Evolutionary conservation across 306 rosid species (phyloP).

Genomic region (Fagus crenata): DNA sequence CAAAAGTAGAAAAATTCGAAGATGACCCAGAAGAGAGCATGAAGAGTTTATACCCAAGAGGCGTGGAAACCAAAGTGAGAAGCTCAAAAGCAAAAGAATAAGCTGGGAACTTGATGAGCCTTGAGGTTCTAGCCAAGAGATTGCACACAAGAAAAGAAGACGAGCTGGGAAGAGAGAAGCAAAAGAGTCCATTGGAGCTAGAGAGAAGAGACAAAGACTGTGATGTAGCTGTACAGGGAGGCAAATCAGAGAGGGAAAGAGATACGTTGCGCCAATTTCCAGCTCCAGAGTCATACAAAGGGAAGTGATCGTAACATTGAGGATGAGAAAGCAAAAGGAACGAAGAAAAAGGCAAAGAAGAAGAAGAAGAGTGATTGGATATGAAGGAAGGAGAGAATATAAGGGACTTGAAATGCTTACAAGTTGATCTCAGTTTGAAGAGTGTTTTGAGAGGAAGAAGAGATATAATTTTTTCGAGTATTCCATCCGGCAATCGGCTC

Average conservation of each 20-base stretch:
- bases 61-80: slow-evolving; percentile 60
- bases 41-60: slow-evolving; percentile 58
- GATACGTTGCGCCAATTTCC: slow-evolving; percentile 63
- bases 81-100: slow-evolving; percentile 49
- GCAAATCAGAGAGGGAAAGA: slow-evolving; percentile 45
- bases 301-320: slow-evolving; percentile 52
- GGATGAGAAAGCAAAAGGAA: slow-evolving; percentile 83
- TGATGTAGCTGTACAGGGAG: slow-evolving; percentile 27
- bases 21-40: slow-evolving; percentile 42
- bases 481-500: slow-evolving; percentile 70
- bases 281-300: slow-evolving; percentile 61
- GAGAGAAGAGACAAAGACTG: slow-evolving; percentile 47
- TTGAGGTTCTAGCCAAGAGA: slow-evolving; percentile 52
- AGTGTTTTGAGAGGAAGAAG: slow-evolving; percentile 66
- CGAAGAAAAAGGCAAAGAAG: slow-evolving; percentile 55
- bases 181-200: slow-evolving; percentile 67
- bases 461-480: slow-evolving; percentile 66
- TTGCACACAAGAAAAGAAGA: slow-evolving; percentile 67
- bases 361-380: slow-evolving; percentile 49
- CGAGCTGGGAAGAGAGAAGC: slow-evolving; percentile 50
- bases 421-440: slow-evolving; percentile 71
- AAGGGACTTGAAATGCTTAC: slow-evolving; percentile 69
- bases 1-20: slow-evolving; percentile 30
- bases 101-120: slow-evolving; percentile 55
- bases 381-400: slow-evolving; percentile 67